A percentile compares a stretch with the other conserved stretches of the same genome.
Conservation (phyloP, 305 asterid genomes). For the Fraxinus xanthoxyloides region DNA sequence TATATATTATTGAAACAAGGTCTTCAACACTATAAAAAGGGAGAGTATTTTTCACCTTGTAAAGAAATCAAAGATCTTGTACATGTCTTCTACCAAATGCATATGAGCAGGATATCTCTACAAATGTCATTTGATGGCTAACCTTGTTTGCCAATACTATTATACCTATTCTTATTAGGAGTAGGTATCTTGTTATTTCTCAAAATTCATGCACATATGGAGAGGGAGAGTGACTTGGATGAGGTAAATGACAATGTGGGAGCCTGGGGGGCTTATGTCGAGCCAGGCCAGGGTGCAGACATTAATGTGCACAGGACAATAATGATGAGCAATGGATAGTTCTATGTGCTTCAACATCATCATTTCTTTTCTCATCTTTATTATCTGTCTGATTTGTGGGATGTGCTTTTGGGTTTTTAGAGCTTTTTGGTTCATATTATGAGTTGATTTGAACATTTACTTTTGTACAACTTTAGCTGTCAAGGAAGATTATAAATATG, state of each 20-base stretch:
- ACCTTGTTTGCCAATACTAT: neutral
- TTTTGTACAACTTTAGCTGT: slow-evolving; percentile 44
- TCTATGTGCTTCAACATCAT: neutral
- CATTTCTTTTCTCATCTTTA: neutral
- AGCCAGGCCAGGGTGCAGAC: neutral
- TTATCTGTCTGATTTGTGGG: neutral
- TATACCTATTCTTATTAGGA: neutral
- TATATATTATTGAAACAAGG: neutral
- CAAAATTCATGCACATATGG: neutral
- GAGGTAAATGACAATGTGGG: neutral
- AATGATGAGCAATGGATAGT: neutral
- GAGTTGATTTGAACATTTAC: neutral
- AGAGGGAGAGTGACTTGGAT: neutral
- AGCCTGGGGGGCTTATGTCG: neutral
- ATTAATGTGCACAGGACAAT: neutral
- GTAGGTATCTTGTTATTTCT: neutral
- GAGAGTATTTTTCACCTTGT: neutral
- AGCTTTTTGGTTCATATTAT: neutral
- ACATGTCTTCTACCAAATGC: neutral
- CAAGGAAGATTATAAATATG: slow-evolving; percentile 76
- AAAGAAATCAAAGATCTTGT: neutral
- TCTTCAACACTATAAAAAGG: neutral
- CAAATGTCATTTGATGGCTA: neutral
- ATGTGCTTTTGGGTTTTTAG: neutral
- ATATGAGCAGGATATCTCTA: neutral